Conservation (phyloP, 176 grass and related monocot species). For the Tuctoria greenei region DNA sequence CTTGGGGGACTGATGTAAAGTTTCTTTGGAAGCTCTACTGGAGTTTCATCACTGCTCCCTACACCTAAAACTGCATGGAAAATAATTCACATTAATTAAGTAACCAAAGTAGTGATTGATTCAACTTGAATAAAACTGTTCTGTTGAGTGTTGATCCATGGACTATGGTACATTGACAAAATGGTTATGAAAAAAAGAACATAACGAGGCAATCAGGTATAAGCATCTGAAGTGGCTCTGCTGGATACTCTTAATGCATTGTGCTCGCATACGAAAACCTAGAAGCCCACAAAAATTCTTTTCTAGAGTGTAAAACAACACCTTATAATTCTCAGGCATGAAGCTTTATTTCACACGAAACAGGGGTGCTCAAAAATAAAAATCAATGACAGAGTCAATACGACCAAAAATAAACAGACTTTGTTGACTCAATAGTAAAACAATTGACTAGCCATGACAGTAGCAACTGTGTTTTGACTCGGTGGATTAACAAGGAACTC, state of each 20-base stretch:
- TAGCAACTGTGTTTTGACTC: conserved; percentile 11
- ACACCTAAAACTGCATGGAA: conserved; percentile 71
- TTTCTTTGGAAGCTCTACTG: conserved; percentile 63
- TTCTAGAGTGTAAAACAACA: background rate
- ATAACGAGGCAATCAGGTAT: background rate
- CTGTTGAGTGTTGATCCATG: background rate
- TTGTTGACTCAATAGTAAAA: background rate
- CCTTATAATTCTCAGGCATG: conserved; percentile 1
- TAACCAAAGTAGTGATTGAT: conserved; percentile 25
- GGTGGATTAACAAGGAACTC: background rate
- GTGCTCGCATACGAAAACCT: background rate
- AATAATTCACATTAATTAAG: conserved; percentile 19
- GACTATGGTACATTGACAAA: conserved; percentile 8
- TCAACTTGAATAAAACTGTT: conserved; percentile 6
- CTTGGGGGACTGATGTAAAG: conserved; percentile 75
- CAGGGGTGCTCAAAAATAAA: background rate
- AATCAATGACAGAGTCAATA: conserved; percentile 5
- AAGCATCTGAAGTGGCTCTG: background rate
- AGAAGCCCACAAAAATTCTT: background rate
- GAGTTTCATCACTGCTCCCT: conserved; percentile 43
- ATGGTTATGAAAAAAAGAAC: background rate
- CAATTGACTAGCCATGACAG: conserved; percentile 16
- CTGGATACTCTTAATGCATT: background rate
- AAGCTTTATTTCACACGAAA: conserved; percentile 24
- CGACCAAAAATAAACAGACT: conserved; percentile 4